Evolutionary conservation across 108 stramenopile species (phyloP).

Genomic region (Cylindrotheca fusiformis): DNA sequence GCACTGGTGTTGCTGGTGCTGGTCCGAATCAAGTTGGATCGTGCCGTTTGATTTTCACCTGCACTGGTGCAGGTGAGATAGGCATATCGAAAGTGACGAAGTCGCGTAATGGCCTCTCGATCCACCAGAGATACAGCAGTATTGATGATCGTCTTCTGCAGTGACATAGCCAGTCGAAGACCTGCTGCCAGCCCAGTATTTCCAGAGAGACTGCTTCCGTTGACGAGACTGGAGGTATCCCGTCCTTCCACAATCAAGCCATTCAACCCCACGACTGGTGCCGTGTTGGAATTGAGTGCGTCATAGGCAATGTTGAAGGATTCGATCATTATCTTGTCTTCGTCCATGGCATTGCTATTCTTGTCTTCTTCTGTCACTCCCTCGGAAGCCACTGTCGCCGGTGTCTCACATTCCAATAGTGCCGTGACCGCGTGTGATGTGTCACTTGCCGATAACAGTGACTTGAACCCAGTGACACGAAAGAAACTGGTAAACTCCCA

Average conservation of each 20-base stretch:
- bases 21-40: conserved; percentile 21
- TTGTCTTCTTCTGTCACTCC: conserved; percentile 34
- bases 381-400: conserved; percentile 16
- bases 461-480: conserved; percentile 81
- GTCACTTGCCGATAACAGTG: conserved; percentile 78
- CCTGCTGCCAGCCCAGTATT: conserved; percentile 77
- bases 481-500: conserved; percentile 80
- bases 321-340: conserved; percentile 45
- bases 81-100: conserved; percentile 86
- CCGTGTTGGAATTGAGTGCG: conserved; percentile 62
- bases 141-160: conserved; percentile 65
- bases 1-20: not conserved
- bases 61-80: conserved; percentile 64
- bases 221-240: conserved; percentile 66
- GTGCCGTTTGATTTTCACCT: conserved; percentile 24
- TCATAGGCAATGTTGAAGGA: conserved; percentile 83
- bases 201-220: conserved; percentile 71
- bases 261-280: conserved; percentile 30
- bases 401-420: conserved; percentile 63
- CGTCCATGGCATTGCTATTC: conserved; percentile 5
- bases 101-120: conserved; percentile 71
- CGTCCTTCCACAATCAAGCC: conserved; percentile 36
- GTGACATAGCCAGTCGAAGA: conserved; percentile 68
- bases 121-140: conserved; percentile 73
- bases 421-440: conserved; percentile 85